Evolutionary conservation across 129 eudicot genomes (phyloP), one percentile per base, ranked within the genome.

Genomic region (Calendula officinalis): DNA sequence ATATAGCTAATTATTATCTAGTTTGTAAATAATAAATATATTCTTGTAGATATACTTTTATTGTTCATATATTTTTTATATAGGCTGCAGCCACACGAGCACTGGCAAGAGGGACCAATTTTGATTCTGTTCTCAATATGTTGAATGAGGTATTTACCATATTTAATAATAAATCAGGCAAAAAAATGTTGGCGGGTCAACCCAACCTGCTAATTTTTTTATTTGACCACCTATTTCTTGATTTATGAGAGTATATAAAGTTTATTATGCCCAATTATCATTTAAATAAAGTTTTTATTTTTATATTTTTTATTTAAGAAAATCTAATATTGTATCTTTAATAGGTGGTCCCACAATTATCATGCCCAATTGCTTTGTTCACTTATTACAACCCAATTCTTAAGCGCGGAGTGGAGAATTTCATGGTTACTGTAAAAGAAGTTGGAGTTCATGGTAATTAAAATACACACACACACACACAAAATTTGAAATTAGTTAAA

Each of bases 31-130:
- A 35, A 46, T 12, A 53, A 38, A 64, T 54, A 35, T 9, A 14
- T n/a, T n/a, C 27, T 42, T 59, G 13, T 32, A 41, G 45, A 12
- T 39, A 8, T 35, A 5, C 5, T 66, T 51, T 53, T 76, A 9
- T 1, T 52, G 8, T n/a, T 42, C 16, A 36, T 48, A 12, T 37
- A 5, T 15, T 16, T 32, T 36, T 15, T 70, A 32, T 34, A n/a
- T 74, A 92, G 98, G 98, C 96, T 73, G 98, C 98, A 72, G 85
- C 98, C 42, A 83, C 95, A 6, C 91, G 95, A 7, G 80, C 97
- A 34, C 70, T 92, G 61, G 86, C 87, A 43, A 79, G 52, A 62
- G 98, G 98, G 49, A 79, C 96, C 64, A 88, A 85, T 65, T 86
- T 83, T 9, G 79, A 85, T 59, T 66, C 87, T 64, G 79, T 92